phyloP scores from a whole-genome alignment of 106 monocot species.

The Apostasia ramifera region DNA sequence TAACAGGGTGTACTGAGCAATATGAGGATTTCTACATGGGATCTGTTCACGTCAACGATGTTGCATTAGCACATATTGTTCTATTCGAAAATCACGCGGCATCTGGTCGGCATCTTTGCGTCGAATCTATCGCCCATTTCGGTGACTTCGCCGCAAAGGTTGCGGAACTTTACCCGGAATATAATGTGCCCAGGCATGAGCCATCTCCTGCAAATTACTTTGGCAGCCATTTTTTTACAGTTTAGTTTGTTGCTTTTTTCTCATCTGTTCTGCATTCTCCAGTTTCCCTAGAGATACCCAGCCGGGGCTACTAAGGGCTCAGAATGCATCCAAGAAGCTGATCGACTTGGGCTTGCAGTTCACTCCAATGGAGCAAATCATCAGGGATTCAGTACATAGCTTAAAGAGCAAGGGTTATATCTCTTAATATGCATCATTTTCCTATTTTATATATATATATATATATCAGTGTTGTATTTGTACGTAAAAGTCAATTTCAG shows the following conservation, averaged over 20 bases:
- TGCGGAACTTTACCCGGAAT: conserved; percentile 80
- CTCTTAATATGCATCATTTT: conserved; percentile 13
- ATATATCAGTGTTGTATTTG: too few relatives aligned
- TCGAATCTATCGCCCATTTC: conserved; percentile 62
- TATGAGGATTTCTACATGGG: conserved; percentile 80
- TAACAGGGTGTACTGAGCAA: conserved; percentile 61
- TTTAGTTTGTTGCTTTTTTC: neutral
- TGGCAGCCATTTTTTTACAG: neutral
- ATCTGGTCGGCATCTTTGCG: conserved; percentile 78
- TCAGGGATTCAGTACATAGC: conserved; percentile 65
- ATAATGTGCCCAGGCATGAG: conserved; percentile 59
- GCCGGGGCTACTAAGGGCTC: conserved; percentile 70
- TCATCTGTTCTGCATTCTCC: neutral
- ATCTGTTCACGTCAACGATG: conserved; percentile 91
- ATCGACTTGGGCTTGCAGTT: conserved; percentile 70
- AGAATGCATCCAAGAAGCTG: conserved; percentile 70
- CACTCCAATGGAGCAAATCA: conserved; percentile 68
- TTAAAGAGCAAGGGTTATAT: conserved; percentile 74
- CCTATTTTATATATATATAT: neutral
- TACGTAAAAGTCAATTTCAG: too few relatives aligned
- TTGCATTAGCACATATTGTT: conserved; percentile 78
- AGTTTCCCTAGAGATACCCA: conserved; percentile 84
- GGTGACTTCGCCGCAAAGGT: conserved; percentile 82
- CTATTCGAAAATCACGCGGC: conserved; percentile 75
- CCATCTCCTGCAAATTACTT: neutral